Base-by-base conservation (phyloP, 495 filamentous ascomycete species). In the Penicillium coprophilum region DNA sequence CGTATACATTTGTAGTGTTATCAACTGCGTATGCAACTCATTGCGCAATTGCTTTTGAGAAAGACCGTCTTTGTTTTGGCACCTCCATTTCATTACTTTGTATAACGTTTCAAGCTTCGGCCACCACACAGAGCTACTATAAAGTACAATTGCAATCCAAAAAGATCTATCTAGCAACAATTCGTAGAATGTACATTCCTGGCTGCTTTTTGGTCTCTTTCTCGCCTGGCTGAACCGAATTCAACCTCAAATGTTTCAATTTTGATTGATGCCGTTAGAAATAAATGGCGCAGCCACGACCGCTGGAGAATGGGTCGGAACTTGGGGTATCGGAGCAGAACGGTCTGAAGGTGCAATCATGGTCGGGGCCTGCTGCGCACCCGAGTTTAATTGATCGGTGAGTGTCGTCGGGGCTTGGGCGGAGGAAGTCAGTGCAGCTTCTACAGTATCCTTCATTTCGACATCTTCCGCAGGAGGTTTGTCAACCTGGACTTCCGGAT, bases 401-500 rank as follows among this genome's bases (percentile, higher is more conserved):
- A 49, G 19, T 6, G 23, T 17, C 2, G 28, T 34, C 23, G 34
- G 12, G 23, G 17, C 56, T 60, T 56, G 49, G 4, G 32, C 59
- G 9, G 43, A 28, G 15, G 46, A 9, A 40, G 46, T 19, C 51
- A 46, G 12, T 17, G 40, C 51, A 19, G 51, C 39, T 41, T 54
- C 28, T 17, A 40, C 48, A 6, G 40, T 24, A 49, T 56, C 47
- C 13, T 57, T 61, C 56, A 61, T 62, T 23, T 53, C 39, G 15
- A 39, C n/a, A 40, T 64, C 54, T 50, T 64, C 34, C 8, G 39
- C 40, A 43, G 65, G 66, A 19, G 62, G 57, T 49, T 64, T 59
- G 17, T 69, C 67, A 13, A 51, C 55, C 43, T 61, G 47, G 27
- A 34, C 60, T 31, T 59, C 46, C 1, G 61, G 46, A 23, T 57